Base-by-base conservation (phyloP, 2,329 filamentous ascomycete species). In the Pseudogymnoascus sp. region DNA sequence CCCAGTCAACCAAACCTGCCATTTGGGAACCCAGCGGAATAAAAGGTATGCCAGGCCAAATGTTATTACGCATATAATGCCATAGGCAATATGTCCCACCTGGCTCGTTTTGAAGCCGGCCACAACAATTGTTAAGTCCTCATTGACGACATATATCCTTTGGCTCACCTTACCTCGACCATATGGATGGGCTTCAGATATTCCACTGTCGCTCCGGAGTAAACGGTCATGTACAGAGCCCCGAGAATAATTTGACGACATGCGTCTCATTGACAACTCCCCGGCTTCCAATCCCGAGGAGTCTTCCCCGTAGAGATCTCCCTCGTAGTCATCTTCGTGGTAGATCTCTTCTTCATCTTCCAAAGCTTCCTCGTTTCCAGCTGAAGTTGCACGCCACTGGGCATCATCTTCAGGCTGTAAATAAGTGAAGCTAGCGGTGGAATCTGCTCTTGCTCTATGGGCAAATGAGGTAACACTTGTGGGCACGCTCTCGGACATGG, bases 401-500 rank as follows among this genome's bases (percentile, higher is more conserved):
- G 81, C 80, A 12, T 84, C 79, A 14, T 80, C 79, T 26, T 90
- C 87, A 65, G 90, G 85, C 64, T 91, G 88, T 72, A 94, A 95
- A 75, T 91, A 97, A 1, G 91, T 86, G 74, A 97, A 97, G 75
- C 91, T 97, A 29, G 92, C 80, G 5, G 83, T 91, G 12, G 93
- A 97, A 71, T 92, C 90, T 68, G 91, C 87, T 69, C 93, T 86
- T 38, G 81, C 80, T 64, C 92, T 85, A 74, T 96, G 92, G 58
- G 86, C 87, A 73, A 99, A 99, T 33, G 91, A 89, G n/a, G 91
- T 92, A 37, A 92, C 82, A 72, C 92, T 97, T 10, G 91, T 94
- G 1, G 94, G 94, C n/a, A 99, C 84, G 72, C 92, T 97, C 77
- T 99, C 94, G 62, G 92, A 92, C 71, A 97, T 87, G 6, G 93